A percentile compares a stretch with the other conserved stretches of the same genome.
Evolutionary conservation across 2,329 filamentous ascomycete genomes (phyloP).

Genomic region (Bipolaris victoriae): DNA sequence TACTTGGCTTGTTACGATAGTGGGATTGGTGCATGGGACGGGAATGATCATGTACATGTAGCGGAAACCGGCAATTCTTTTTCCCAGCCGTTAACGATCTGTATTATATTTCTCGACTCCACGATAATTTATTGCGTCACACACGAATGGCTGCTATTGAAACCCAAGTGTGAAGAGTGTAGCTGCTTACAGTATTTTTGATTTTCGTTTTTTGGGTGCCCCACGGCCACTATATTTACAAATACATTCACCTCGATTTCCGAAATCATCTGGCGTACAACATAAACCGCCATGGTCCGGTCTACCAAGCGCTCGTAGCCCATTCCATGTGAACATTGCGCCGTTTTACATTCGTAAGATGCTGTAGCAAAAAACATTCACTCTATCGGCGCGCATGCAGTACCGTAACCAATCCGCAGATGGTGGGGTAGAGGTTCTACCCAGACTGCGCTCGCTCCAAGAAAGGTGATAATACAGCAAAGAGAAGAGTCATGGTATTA

Average conservation of each 20-base stretch:
- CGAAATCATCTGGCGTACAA: constrained; percentile 19
- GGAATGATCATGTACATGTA: constrained; percentile 24
- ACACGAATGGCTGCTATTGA: neutral
- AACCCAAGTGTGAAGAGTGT: neutral
- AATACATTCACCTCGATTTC: constrained; percentile 20
- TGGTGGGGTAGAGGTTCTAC: constrained; percentile 26
- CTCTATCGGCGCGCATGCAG: constrained; percentile 21
- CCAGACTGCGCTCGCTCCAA: constrained; percentile 36
- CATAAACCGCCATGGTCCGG: constrained; percentile 18
- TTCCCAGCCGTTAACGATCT: constrained; percentile 21
- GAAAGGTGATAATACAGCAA: constrained; percentile 50
- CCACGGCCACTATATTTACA: constrained; percentile 44
- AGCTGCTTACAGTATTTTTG: neutral
- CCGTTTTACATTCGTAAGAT: constrained; percentile 31
- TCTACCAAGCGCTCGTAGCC: constrained; percentile 28
- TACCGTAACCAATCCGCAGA: constrained; percentile 37
- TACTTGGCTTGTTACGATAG: constrained; percentile 32
- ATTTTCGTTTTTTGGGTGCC: constrained; percentile 21
- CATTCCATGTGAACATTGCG: constrained; percentile 31
- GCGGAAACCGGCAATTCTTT: constrained; percentile 9
- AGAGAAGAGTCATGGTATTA: constrained; percentile 48
- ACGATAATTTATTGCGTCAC: constrained; percentile 32
- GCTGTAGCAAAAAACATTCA: constrained; percentile 12
- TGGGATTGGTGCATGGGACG: constrained; percentile 14
- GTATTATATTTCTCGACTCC: constrained; percentile 42